A percentile compares a stretch with the other conserved stretches of the same genome.
Conservation (phyloP, 2,329 filamentous ascomycete genomes). For the Paraconiothyrium brasiliense region DNA sequence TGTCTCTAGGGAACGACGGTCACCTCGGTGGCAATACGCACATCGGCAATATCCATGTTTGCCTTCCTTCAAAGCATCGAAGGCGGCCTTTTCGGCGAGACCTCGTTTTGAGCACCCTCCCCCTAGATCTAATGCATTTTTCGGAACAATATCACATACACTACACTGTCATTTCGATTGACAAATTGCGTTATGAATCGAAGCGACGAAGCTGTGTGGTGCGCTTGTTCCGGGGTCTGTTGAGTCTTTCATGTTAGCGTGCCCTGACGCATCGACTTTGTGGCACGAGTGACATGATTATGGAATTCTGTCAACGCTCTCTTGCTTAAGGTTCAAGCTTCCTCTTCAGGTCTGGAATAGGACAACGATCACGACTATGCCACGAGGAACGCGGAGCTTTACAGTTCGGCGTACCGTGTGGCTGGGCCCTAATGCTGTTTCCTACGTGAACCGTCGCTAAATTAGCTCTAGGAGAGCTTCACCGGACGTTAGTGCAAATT, state of each 20-base stretch:
- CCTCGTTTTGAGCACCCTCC: background rate
- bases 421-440: background rate
- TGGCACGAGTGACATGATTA: background rate
- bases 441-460: background rate
- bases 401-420: background rate
- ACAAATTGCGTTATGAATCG: background rate
- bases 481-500: conserved; percentile 1
- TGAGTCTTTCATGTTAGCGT: background rate
- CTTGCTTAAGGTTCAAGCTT: background rate
- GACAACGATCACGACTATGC: background rate
- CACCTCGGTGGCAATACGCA: background rate
- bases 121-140: background rate
- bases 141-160: background rate
- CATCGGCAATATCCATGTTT: background rate
- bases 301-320: background rate
- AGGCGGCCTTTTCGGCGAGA: background rate
- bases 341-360: background rate
- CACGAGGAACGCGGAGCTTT: background rate
- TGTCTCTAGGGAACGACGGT: background rate
- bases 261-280: background rate
- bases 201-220: background rate
- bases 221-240: background rate
- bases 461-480: background rate
- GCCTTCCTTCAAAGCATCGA: background rate
- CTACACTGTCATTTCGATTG: background rate